Base-by-base conservation (phyloP, 2,329 filamentous ascomycete genomes). In the Phialophora tarda region DNA sequence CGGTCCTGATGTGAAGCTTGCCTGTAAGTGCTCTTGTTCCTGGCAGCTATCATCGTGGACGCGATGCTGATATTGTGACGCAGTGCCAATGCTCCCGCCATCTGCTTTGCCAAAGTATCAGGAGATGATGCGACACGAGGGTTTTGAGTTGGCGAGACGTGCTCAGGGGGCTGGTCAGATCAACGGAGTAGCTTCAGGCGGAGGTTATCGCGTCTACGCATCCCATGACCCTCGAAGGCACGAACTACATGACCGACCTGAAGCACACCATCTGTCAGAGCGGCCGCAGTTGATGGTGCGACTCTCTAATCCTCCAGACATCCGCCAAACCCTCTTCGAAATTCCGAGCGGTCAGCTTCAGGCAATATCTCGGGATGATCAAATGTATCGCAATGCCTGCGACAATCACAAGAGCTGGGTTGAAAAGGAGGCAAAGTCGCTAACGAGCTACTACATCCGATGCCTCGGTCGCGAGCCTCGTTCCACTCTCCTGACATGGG, bases 1-100 rank as follows among this genome's bases (percentile, higher is more conserved):
- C 48, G 65, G 51, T 14, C 17, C 34, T 8, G 30, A 8, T 4
- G 32, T 38, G 26, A 62, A 53, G 12, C 38, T 64, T 41, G 41
- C 53, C 10, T 28, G 65, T 67, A 64, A n/a, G 53, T 62, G 44
- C 44, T 30, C 51, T 30, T 21, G 34, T n/a, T 23, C 48, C 41
- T 23, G 30, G 24, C n/a, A 8, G 6, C 17, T n/a, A 14, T 55
- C 34, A 11, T n/a, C n/a, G 10, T 23, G 23, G 26, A 21, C 5
- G 14, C 28, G 24, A 12, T 30, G 34, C 62, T 64, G 38, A 64
- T 47, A 1, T n/a, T 30, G 41, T 41, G 10, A 23, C 4, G 3
- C 44, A 67, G 65, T 67, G 14, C 65, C 65, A 21, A 48, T 62
- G 17, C 57, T 67, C 4, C 65, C 65, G 17, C 17, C 38, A 1